Evolutionary conservation across 192 early-diverging fungal species (phyloP), one percentile per base, ranked within the genome.

Genomic region (Rhizoclosmatium globosum): DNA sequence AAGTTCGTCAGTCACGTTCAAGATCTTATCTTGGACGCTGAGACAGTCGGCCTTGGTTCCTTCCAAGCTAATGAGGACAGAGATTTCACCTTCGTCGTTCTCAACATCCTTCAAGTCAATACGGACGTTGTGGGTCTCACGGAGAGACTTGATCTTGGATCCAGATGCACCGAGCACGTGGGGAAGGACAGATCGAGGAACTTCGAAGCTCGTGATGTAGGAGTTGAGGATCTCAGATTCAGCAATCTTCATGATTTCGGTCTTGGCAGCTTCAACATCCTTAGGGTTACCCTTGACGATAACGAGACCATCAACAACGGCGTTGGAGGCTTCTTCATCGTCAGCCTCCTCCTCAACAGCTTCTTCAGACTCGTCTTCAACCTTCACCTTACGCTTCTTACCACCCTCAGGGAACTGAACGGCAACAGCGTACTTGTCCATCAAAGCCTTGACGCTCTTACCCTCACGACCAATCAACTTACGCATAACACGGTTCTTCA

Each of bases 391-490:
- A 42, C 61, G 47, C 39, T 81, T 81, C 62, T 72, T 57, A 78
- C 82, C 57, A 78, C 84, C 43, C 83, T 91, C 72, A 87, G 94
- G 87, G 94, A 89, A 87, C 46, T 82, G 72, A 53, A 87, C 62
- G 19, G 70, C 57, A 60, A 99, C 93, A 71, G 90, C 89, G 73
- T 91, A 89, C 79, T 92, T 91, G 17, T 92, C 89, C 73, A 91
- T 94, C 47, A 97, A 75, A 61, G 91, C 90, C 78, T 90, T 93
- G 66, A 99, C 89, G 74, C 91, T 89, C 74, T 91, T 92, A 77
- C 96, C 96, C 41, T 91, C 92, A 78, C 94, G 94, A n/a, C 97
- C 97, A 76, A 98, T 95, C 39, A 99, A 23, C 1, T 81, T 62
- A 2, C 85, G 82, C 19, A 85, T 74, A 43, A 86, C 79, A n/a